Conservation (phyloP, 768 basidiomycete genomes). For the Cyclocybe aegerita region DNA sequence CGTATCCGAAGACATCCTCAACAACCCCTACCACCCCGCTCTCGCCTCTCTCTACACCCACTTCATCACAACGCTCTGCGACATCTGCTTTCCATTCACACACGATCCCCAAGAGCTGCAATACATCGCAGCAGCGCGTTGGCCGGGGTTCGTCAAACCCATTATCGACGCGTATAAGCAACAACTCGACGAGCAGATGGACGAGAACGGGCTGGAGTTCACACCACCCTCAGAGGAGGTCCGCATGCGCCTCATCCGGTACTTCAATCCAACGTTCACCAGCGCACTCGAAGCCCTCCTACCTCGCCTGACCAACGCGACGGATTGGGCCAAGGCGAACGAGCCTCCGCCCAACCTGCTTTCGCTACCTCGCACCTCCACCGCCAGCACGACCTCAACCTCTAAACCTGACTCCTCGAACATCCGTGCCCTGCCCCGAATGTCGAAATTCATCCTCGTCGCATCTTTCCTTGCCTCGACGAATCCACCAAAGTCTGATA, state of each 20-base stretch:
- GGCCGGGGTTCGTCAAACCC: conserved; percentile 79
- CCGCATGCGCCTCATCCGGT: conserved; percentile 62
- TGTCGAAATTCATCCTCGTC: conserved; percentile 75
- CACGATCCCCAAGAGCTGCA: conserved; percentile 68
- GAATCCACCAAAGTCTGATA: conserved; percentile 78
- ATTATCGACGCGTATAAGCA: conserved; percentile 49
- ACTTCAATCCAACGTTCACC: conserved; percentile 63
- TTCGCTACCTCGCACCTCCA: conserved; percentile 19
- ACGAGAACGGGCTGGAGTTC: conserved; percentile 24
- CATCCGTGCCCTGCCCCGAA: conserved; percentile 49
- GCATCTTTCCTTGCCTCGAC: conserved; percentile 82
- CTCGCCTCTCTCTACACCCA: conserved; percentile 63
- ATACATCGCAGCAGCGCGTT: conserved; percentile 75
- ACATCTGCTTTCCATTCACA: conserved; percentile 62
- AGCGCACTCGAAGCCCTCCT: conserved; percentile 65
- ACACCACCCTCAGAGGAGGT: conserved; percentile 51
- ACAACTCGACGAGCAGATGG: conserved; percentile 18
- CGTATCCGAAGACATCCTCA: conserved; percentile 9
- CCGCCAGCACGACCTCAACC: not conserved
- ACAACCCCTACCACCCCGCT: conserved; percentile 50
- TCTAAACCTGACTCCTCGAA: conserved; percentile 8
- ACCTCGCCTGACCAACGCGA: conserved; percentile 65
- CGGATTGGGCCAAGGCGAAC: conserved; percentile 58
- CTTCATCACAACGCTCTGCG: conserved; percentile 57
- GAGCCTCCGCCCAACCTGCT: conserved; percentile 44